These are phyloP conservation scores for Tolypocladium endophyticum DNA, from an alignment of 2,329 filamentous ascomycete species.

Conservation along the genomic window DNA sequence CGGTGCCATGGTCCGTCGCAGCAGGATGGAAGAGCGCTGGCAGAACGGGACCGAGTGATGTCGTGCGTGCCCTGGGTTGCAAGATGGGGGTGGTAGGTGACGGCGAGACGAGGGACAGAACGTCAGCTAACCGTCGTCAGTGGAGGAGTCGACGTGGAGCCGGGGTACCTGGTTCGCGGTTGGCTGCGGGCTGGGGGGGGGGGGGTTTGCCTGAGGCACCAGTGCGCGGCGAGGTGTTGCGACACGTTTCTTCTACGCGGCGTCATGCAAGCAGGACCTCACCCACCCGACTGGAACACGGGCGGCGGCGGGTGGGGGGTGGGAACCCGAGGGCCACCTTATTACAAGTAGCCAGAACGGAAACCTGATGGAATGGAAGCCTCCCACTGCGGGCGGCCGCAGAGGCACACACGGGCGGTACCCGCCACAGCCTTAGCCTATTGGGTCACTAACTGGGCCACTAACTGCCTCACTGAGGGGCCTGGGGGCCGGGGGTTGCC, in stretches of 20 bases:
- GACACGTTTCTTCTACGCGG: background rate
- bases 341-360: no score
- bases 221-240: background rate
- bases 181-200: background rate
- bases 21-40: background rate
- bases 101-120: background rate
- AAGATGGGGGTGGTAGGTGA: background rate
- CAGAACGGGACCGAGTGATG: background rate
- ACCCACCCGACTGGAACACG: background rate
- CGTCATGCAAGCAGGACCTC: background rate
- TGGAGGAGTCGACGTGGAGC: background rate
- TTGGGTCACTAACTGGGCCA: no score
- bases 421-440: background rate
- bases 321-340: no score
- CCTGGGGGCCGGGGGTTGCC: background rate
- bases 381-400: background rate
- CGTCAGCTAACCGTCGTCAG: background rate
- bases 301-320: background rate
- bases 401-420: background rate
- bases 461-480: background rate
- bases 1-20: slow-evolving; percentile 26
- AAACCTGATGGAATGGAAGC: background rate
- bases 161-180: background rate
- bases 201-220: background rate
- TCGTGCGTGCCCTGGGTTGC: background rate